Conservation (phyloP, 176 grass and related monocot species). For the Cocos nucifera region DNA sequence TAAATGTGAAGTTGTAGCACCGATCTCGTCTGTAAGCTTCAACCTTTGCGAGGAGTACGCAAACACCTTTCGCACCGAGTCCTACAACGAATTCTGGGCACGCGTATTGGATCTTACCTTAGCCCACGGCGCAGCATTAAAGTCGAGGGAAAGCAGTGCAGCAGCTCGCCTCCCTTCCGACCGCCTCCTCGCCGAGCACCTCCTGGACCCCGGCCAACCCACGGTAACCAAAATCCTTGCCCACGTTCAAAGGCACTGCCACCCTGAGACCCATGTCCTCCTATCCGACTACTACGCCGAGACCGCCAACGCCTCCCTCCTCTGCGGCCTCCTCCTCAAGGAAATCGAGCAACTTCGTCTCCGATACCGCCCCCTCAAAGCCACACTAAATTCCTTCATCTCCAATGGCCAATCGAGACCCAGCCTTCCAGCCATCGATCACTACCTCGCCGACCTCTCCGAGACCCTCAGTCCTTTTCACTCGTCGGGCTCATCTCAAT, state of each 20-base stretch:
- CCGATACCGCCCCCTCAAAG: conserved; percentile 68
- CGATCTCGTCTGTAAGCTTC: conserved; percentile 32
- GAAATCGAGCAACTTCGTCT: conserved; percentile 73
- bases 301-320: conserved; percentile 58
- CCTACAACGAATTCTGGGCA: conserved; percentile 93
- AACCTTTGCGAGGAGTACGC: conserved; percentile 81
- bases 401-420: conserved; percentile 6
- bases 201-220: conserved; percentile 80
- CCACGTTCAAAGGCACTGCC: conserved; percentile 13
- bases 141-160: conserved; percentile 9
- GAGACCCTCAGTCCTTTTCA: conserved; percentile 42
- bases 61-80: conserved; percentile 86
- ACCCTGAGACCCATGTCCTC: conserved; percentile 27
- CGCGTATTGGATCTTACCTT: conserved; percentile 74
- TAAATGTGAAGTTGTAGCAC: conserved; percentile 12
- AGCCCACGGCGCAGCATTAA: conserved; percentile 59
- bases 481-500: conserved; percentile 39
- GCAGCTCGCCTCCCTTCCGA: conserved; percentile 50
- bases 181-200: conserved; percentile 65
- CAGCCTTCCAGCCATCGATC: conserved; percentile 19
- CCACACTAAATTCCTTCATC: conserved; percentile 46
- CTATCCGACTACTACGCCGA: conserved; percentile 63
- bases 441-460: conserved; percentile 37
- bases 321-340: conserved; percentile 65
- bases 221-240: conserved; percentile 38